Evolutionary conservation across 306 rosid genomes (phyloP).

Genomic region (Prunus fruticosa): DNA sequence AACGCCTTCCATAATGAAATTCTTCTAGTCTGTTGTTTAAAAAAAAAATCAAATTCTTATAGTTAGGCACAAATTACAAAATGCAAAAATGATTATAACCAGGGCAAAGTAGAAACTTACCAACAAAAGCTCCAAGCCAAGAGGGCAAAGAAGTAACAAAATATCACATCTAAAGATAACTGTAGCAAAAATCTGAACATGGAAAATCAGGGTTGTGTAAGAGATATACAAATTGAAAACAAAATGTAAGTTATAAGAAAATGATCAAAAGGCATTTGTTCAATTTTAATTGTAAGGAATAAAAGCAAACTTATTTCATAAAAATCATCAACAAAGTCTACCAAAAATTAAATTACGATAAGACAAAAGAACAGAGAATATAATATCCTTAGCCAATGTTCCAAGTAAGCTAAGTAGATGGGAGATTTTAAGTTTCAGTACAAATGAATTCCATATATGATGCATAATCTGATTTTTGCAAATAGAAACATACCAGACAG

Average conservation of each 20-base stretch:
- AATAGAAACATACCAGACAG: conserved; percentile 52
- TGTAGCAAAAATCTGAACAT: conserved; percentile 82
- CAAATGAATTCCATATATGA: background rate
- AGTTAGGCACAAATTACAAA: background rate
- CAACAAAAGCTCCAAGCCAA: conserved; percentile 77
- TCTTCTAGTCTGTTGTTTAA: conserved; percentile 58
- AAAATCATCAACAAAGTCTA: background rate
- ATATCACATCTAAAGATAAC: conserved; percentile 80
- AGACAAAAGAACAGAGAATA: background rate
- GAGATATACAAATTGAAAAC: background rate
- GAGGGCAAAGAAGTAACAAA: conserved; percentile 76
- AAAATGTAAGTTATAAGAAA: background rate
- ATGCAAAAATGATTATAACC: conserved; percentile 1
- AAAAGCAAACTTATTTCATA: background rate
- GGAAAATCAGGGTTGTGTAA: conserved; percentile 15
- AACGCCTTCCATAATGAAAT: conserved; percentile 66
- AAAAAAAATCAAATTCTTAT: background rate
- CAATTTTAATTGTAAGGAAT: background rate
- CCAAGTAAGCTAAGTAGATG: background rate
- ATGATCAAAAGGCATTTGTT: background rate
- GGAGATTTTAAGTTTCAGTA: background rate
- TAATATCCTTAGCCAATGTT: background rate
- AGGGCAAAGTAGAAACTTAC: conserved; percentile 37
- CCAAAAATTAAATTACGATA: background rate
- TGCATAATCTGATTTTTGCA: conserved; percentile 23